Evolutionary conservation across 2,329 filamentous ascomycete species (phyloP), one percentile per base, ranked within the genome.

Genomic region (Colletotrichum liriopes): DNA sequence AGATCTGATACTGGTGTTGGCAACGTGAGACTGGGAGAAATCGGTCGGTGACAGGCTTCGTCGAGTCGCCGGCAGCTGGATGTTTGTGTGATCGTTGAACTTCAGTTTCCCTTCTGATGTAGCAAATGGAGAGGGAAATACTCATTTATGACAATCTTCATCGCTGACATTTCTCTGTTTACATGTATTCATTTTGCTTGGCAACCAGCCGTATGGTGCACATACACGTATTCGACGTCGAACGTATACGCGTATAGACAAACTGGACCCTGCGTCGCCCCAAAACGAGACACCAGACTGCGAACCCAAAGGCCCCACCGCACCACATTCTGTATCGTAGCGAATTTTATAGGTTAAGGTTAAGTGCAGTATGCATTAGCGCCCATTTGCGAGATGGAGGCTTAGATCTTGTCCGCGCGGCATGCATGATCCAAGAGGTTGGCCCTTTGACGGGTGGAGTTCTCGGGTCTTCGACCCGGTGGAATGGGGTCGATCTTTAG

Each of bases 231-330:
- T 23, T 56, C 29, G 29, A 56, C 32, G 11, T 9, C 11, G 2
- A n/a, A 26, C 9, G 35, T 56, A 39, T 56, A 56, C 54, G 54
- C 54, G 54, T 56, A 56, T 39, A 56, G 45, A 47, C 8, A 39
- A 26, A n/a, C 9, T 56, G 32, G 20, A 56, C 35, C 35, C 29
- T 55, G 52, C 52, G 20, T 55, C 52, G 52, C 52, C 52, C 29
- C 29, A 23, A 56, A 32, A 37, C 35, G 9, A 56, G 54, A 37
- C 54, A 37, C 20, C 20, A n/a, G 54, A 11, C 12, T 12, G 23
- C 20, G 20, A 14, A 37, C 54, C n/a, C 35, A 37, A 9, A 9
- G 39, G 39, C 39, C 14, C 32, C 45, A 47, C 45, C 54, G 41
- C 7, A 18, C 37, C 35, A 41, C 16, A 58, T 26, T 29, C 55